phyloP scores from a whole-genome alignment of 2,329 filamentous ascomycete species.

The Aspergillus aculeatus region DNA sequence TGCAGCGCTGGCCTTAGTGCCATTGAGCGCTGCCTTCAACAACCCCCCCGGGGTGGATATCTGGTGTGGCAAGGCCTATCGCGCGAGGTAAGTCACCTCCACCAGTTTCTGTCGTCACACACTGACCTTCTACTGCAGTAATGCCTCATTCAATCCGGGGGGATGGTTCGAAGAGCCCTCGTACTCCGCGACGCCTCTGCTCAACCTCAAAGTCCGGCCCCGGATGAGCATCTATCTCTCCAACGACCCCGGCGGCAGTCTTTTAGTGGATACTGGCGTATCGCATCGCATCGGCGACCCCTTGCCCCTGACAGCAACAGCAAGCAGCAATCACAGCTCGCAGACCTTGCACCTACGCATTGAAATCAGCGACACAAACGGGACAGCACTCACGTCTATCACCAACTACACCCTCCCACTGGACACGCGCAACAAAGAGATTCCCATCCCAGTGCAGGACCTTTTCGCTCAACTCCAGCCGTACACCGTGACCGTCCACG shows the following conservation, averaged over 20 bases:
- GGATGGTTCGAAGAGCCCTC: constrained; percentile 2
- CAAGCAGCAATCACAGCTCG: background rate
- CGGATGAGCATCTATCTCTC: constrained; percentile 5
- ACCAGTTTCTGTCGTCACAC: too few relatives aligned
- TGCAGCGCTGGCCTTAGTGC: background rate
- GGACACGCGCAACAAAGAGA: background rate
- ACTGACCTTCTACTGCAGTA: background rate
- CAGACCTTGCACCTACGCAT: background rate
- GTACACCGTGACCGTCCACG: background rate
- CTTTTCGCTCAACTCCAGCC: background rate
- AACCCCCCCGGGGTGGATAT: background rate
- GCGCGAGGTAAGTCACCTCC: background rate
- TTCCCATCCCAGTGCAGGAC: too few relatives aligned
- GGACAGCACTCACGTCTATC: background rate
- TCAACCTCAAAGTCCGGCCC: constrained; percentile 1
- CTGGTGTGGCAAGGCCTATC: constrained; percentile 5
- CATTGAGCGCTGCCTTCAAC: background rate
- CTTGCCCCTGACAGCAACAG: background rate
- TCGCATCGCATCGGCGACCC: constrained; percentile 1
- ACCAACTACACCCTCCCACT: background rate
- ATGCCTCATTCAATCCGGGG: constrained; percentile 2
- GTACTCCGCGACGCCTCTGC: background rate
- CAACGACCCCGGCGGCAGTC: background rate
- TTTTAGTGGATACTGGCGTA: background rate
- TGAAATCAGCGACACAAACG: background rate